A percentile compares a stretch with the other conserved stretches of the same genome.
Conservation (phyloP, 2,329 filamentous ascomycete genomes). For the Fusarium sarcochroum region DNA sequence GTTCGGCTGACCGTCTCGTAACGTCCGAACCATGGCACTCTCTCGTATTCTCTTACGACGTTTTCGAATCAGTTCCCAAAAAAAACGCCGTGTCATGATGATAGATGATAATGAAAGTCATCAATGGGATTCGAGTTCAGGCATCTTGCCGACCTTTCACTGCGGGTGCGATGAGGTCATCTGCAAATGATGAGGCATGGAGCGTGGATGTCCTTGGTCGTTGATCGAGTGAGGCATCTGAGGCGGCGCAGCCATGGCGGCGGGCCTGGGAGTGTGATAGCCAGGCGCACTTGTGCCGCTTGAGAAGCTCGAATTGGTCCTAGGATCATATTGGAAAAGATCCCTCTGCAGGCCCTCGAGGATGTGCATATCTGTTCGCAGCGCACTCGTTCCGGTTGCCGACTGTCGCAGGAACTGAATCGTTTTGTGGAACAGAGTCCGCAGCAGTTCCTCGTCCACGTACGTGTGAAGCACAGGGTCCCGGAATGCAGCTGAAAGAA, state of each 20-base stretch:
- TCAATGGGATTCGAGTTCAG: slow-evolving; percentile 7
- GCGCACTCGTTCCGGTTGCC: slow-evolving; percentile 79
- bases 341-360: slow-evolving; percentile 69
- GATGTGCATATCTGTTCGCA: slow-evolving; percentile 81
- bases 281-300: slow-evolving; percentile 53
- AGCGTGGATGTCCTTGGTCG: slow-evolving; percentile 44
- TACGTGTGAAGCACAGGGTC: slow-evolving; percentile 73
- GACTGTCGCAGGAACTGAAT: slow-evolving; percentile 81
- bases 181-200: slow-evolving; percentile 47
- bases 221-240: slow-evolving; percentile 42
- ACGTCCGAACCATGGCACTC: slow-evolving; percentile 26
- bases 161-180: slow-evolving; percentile 42
- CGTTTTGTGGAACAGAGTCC: slow-evolving; percentile 77
- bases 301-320: slow-evolving; percentile 59
- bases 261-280: slow-evolving; percentile 46
- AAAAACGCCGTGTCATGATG: slow-evolving; percentile 45
- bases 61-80: slow-evolving; percentile 31
- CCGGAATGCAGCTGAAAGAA: slow-evolving; percentile 85
- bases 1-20: slow-evolving; percentile 13
- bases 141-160: slow-evolving; percentile 12
- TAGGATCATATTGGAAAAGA: slow-evolving; percentile 56
- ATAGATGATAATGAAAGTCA: slow-evolving; percentile 38
- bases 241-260: slow-evolving; percentile 44
- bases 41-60: slow-evolving; percentile 27
- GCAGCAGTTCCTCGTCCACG: slow-evolving; percentile 69